Conservation (phyloP, 768 basidiomycete genomes). For the Auricularia sp. region DNA sequence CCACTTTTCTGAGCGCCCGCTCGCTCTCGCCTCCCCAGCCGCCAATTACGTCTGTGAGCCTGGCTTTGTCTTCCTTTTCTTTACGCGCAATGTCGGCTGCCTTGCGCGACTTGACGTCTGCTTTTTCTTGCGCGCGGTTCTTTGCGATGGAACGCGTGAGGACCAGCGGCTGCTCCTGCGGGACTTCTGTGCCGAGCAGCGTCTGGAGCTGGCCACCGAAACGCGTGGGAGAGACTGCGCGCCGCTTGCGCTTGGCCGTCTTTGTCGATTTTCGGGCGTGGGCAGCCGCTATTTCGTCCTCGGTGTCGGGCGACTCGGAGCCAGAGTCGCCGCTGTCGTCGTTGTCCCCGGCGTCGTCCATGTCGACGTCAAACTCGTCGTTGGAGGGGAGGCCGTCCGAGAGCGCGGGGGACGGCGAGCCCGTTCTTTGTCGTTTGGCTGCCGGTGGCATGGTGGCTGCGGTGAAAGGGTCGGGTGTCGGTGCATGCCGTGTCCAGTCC, state of each 20-base stretch:
- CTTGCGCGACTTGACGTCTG: conserved; percentile 62
- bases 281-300: conserved; percentile 51
- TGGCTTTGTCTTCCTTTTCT: conserved; percentile 15
- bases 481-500: background rate
- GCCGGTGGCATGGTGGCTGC: conserved; percentile 32
- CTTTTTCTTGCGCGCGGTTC: conserved; percentile 64
- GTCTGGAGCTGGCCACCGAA: conserved; percentile 70
- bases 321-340: conserved; percentile 14
- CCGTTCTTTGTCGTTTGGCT: conserved; percentile 42
- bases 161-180: conserved; percentile 53
- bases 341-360: conserved; percentile 16
- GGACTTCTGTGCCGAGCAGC: conserved; percentile 59
- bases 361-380: conserved; percentile 12
- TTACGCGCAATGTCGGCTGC: conserved; percentile 16
- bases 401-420: background rate
- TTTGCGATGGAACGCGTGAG: conserved; percentile 64
- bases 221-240: conserved; percentile 62
- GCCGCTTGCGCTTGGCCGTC: conserved; percentile 72
- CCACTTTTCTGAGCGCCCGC: conserved; percentile 16
- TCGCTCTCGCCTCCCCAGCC: conserved; percentile 19
- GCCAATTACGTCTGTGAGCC: conserved; percentile 17
- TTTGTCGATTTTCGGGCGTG: conserved; percentile 60
- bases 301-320: conserved; percentile 35
- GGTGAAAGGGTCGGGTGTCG: background rate
- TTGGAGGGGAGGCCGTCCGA: conserved; percentile 8